Base-by-base conservation (phyloP, 768 basidiomycete species). In the Omphalotus guepiniiformis region DNA sequence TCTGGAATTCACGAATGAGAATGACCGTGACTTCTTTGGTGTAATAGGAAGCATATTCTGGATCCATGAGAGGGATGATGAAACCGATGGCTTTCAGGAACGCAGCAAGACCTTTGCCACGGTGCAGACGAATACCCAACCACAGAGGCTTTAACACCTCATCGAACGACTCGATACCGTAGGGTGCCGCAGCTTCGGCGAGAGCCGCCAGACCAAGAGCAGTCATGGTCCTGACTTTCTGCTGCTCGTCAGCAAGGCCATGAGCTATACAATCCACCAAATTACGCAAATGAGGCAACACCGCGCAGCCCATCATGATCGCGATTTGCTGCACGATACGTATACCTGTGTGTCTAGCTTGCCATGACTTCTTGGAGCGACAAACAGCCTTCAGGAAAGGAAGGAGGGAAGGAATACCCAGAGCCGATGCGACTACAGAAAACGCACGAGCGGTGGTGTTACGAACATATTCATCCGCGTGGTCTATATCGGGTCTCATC, bases 241-340 rank as follows among this genome's bases (percentile, higher is more conserved):
- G 92, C 67, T 96, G 93, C 57, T 96, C 93, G 59, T 96, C 93
- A 37, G 88, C 82, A 42, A 94, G 70, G 30, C 93, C 93, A 60
- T 91, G 88, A 1, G 94, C 92, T 42, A 99, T 93, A 54, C 95
- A 93, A 52, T 94, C 91, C 21, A 99, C 96, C 36, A 99, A 75
- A 59, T 97, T 98, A 40, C 94, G 87, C 32, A 99, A 75, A 67
- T 98, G 96, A 13, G 96, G 96, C 1, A 99, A 79, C 19, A 98
- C 93, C 15, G 95, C 95, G 57, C 96, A 98, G 15, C 95, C 95
- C 94, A 98, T 98, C 94, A 98, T 97, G 60, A 97, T 95, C 16
- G 96, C 95, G 42, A 99, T 98, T 66, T 98, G 96, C 68, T 99
- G 96, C 9, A 99, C 93, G 53, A 99, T 98, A 58, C 96, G 93